Base-by-base conservation (phyloP, 352 stramenopile genomes). In the Pythium dissotocum region DNA sequence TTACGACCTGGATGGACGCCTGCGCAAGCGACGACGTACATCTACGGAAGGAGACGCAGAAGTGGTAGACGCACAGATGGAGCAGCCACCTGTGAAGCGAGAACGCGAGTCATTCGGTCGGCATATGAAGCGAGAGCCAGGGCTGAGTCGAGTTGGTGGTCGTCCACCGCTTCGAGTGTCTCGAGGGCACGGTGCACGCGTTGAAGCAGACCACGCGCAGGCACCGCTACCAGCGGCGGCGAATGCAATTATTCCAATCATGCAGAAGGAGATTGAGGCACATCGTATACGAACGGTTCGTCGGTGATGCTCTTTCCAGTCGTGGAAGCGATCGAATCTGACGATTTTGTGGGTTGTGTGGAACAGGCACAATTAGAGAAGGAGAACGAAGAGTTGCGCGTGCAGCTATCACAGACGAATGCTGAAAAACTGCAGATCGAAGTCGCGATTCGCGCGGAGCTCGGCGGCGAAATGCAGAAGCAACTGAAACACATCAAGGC, bases 391-490 rank as follows among this genome's bases (percentile, higher is more conserved):
- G 78, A 90, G 14, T 59, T 89, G n/a, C 71, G 83, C 8, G 44
- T 79, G 6, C 75, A 89, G 61, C 33, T 90, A 6, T 75, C 75
- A 2, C 73, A 87, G 32, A 67, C 67, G 6, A 76, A 87, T 62
- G 77, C 80, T 4, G 67, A 88, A 63, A 82, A 87, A 26, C 77
- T 91, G 63, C 59, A 87, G 63, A 79, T 87, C 59, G 82, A 90
- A 62, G 73, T 90, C 24, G 72, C 75, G 28, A 83, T 90, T 63
- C 80, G 85, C 8, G 73, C 72, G 2, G 80, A 89, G 55, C 80
- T 91, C n/a, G 85, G 79, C 26, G 82, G 80, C n/a, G 82, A 90
- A 70, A 90, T 89, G 84, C 79, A 77, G 13, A 67, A 83, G 48
- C 83, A 90, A 53, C 72, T 89, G 42, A 78, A 88, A 70, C 82